Base-by-base conservation (phyloP, 1,284 basidiomycete species). In the Porodaedalea pini region DNA sequence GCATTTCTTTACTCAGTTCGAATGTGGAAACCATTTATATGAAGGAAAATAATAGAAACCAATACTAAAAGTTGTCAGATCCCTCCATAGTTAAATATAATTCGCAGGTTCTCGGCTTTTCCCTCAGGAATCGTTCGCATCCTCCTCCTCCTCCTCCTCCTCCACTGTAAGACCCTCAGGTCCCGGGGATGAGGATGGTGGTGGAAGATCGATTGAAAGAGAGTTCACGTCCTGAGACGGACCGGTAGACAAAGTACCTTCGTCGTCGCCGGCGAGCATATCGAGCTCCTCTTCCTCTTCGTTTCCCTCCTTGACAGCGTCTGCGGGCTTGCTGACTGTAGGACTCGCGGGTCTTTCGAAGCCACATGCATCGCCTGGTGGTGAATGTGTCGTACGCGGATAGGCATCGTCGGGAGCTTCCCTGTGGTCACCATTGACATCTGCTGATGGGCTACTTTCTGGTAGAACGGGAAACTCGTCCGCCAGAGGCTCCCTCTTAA, bases 211-310 rank as follows among this genome's bases (percentile, higher is more conserved):
- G 13, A 8, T 23, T 11, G 41, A 11, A 32, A 44, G 32, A 40
- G 6, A 25, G 15, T 31, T 19, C n/a, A 11, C 41, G 23, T 32
- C 45, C 7, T 43, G 21, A 17, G 39, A 53, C 19, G 25, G 27
- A 32, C 17, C 10, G 8, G 31, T 54, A 27, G 37, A 23, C 19
- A 5, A 4, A 23, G 41, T 44, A 44, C 34, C 41, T 21, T 54
- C 32, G 27, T n/a, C 23, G 29, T 56, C 54, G 23, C 47, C 54
- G 25, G 29, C 44, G 1, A 56, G 39, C 54, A 49, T 43, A 21
- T 50, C 45, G n/a, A 50, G 32, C 27, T 37, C 45, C 17, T 56
- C 37, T 5, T 40, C 54, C 2, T 53, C 51, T 3, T 41, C 37
- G 13, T 37, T 19, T 25, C 29, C 45, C 13, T 40, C 32, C 17